Percentiles rank a stretch among this genome's conserved stretches.
phyloP scores from a whole-genome alignment of 2,329 filamentous ascomycete species.

The Scopulariopsis brevicaulis region DNA sequence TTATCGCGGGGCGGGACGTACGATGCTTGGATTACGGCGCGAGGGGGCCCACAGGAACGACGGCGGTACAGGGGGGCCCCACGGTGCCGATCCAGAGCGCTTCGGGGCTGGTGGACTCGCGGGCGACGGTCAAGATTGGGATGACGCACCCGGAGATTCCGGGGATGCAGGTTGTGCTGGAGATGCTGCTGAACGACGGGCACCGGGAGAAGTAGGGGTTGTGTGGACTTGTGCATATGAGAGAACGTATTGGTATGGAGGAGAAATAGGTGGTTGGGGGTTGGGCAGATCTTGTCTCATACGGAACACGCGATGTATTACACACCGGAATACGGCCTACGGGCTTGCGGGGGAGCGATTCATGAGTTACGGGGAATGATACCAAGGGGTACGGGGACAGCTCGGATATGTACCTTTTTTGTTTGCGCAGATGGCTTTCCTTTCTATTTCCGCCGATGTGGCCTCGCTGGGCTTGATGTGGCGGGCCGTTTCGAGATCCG shows the following conservation, averaged over 20 bases:
- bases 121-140: constrained; percentile 80
- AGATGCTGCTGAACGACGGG: constrained; percentile 86
- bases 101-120: constrained; percentile 14
- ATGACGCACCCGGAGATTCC: constrained; percentile 89
- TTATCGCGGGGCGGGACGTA: constrained; percentile 85
- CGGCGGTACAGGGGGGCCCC: constrained; percentile 16
- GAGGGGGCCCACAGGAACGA: constrained; percentile 44
- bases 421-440: background rate
- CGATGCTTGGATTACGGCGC: constrained; percentile 81
- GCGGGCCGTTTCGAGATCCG: too few species aligned
- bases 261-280: background rate
- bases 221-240: background rate
- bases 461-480: background rate
- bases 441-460: background rate
- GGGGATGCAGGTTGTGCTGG: constrained; percentile 77
- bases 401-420: background rate
- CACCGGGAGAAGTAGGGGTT: constrained; percentile 40
- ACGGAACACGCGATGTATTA: background rate
- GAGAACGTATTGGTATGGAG: background rate
- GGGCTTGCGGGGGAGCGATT: background rate
- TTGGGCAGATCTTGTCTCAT: background rate
- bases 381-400: background rate
- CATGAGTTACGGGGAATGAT: background rate
- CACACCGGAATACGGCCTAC: background rate
- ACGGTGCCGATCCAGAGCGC: constrained; percentile 4